These are phyloP conservation scores for Carpinus viminea DNA, from an alignment of 306 rosid species.

Conservation along the genomic window DNA sequence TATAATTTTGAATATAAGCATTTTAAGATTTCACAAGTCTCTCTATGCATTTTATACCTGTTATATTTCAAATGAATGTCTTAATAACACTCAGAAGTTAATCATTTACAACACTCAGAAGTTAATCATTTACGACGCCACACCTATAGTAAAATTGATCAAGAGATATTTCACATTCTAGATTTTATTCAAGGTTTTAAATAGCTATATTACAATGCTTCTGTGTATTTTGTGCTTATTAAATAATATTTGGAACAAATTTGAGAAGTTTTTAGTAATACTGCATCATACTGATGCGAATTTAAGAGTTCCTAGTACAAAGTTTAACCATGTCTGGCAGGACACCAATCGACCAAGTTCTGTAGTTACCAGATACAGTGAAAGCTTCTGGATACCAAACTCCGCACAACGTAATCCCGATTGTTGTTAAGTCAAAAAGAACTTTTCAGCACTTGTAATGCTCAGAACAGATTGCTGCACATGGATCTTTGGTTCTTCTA, in stretches of 20 bases:
- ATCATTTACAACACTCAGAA: neutral
- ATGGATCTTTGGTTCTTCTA: conserved; percentile 92
- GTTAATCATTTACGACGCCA: neutral
- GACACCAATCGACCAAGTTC: conserved; percentile 87
- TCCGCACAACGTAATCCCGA: conserved; percentile 60
- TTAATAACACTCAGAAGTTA: neutral
- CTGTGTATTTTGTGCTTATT: conserved; percentile 19
- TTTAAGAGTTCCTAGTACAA: conserved; percentile 26
- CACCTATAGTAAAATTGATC: neutral
- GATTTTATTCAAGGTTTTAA: conserved; percentile 13
- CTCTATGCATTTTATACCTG: neutral
- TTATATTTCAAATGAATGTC: neutral
- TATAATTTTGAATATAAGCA: neutral
- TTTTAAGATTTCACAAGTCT: neutral
- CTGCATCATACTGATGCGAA: conserved; percentile 20
- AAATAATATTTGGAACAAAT: conserved; percentile 24
- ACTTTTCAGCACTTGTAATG: conserved; percentile 83
- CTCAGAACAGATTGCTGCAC: conserved; percentile 84
- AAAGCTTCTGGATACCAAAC: conserved; percentile 77
- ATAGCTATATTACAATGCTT: conserved; percentile 21
- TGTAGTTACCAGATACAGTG: conserved; percentile 93
- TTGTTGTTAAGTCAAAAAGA: conserved; percentile 61
- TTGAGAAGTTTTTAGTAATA: conserved; percentile 27
- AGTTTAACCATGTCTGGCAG: conserved; percentile 58
- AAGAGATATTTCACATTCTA: conserved; percentile 24